These are phyloP conservation scores for Fraxinus sp. DNA, from an alignment of 305 asterid species.

Conservation along the genomic window DNA sequence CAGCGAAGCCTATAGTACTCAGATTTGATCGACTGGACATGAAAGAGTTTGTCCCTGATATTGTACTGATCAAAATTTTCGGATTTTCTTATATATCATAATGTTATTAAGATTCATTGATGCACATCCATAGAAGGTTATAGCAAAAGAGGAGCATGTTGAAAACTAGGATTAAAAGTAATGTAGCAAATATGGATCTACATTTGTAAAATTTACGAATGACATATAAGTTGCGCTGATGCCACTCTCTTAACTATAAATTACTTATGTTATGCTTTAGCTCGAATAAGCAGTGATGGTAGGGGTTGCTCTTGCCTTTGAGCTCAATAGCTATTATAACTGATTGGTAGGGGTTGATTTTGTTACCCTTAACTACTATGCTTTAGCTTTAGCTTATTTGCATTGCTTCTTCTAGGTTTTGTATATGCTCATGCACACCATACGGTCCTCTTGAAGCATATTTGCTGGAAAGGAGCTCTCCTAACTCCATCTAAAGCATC, in stretches of 20 bases:
- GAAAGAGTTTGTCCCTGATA: not conserved
- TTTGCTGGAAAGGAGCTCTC: not conserved
- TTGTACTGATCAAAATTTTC: not conserved
- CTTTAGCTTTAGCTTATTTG: not conserved
- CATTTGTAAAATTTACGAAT: not conserved
- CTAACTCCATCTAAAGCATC: not conserved
- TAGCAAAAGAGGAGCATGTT: not conserved
- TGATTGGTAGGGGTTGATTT: not conserved
- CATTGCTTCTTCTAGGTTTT: not conserved
- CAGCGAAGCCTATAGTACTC: not conserved
- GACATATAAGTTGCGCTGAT: not conserved
- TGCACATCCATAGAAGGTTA: not conserved
- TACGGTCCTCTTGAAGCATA: slow-evolving; percentile 38
- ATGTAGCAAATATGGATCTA: not conserved
- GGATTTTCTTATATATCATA: not conserved
- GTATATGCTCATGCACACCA: slow-evolving; percentile 63
- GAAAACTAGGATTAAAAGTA: not conserved
- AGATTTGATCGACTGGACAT: not conserved
- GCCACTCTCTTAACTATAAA: not conserved
- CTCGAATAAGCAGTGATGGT: not conserved
- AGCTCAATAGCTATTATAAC: not conserved
- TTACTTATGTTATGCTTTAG: not conserved
- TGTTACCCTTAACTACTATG: not conserved
- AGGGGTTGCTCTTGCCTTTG: not conserved
- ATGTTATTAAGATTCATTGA: not conserved